Conservation (phyloP, 495 filamentous ascomycete genomes). For the Extremus antarcticus region DNA sequence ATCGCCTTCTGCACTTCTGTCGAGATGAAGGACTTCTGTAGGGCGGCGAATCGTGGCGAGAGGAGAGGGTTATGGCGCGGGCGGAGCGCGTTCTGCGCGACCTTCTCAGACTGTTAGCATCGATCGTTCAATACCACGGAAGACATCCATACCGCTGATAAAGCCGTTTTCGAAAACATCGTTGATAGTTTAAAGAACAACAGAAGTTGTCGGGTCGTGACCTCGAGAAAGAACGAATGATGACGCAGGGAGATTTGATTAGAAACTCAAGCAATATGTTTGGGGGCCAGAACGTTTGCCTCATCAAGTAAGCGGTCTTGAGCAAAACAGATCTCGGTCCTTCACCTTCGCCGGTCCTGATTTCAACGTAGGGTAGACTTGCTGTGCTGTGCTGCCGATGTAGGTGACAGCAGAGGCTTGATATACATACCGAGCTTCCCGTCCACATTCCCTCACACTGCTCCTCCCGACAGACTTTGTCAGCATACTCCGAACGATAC, state of each 20-base stretch:
- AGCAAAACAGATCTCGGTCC: too few relatives aligned
- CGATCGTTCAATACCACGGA: not conserved
- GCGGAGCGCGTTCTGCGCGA: conserved; percentile 17
- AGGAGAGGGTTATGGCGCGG: conserved; percentile 18
- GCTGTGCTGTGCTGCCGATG: not conserved
- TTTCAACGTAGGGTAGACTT: too few relatives aligned
- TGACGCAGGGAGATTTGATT: not conserved
- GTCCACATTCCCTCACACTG: not conserved
- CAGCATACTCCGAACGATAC: too few relatives aligned
- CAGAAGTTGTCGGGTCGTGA: too few relatives aligned
- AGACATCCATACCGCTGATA: conserved; percentile 13
- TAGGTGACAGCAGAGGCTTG: not conserved
- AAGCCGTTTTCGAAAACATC: conserved; percentile 15
- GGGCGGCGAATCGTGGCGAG: conserved; percentile 24
- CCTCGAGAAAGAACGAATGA: too few relatives aligned
- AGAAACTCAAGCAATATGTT: too few relatives aligned
- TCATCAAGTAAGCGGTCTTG: too few relatives aligned
- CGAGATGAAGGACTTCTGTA: conserved; percentile 57
- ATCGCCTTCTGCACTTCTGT: conserved; percentile 66
- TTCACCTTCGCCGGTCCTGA: too few relatives aligned
- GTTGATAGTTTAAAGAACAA: too few relatives aligned
- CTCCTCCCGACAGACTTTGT: too few relatives aligned
- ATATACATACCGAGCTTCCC: not conserved
- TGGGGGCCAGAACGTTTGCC: too few relatives aligned
- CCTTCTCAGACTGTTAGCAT: conserved; percentile 6